Percentiles rank a stretch among this genome's conserved stretches.
These are phyloP conservation scores for Quercus rubra DNA, from an alignment of 306 rosid species.

Conservation along the genomic window DNA sequence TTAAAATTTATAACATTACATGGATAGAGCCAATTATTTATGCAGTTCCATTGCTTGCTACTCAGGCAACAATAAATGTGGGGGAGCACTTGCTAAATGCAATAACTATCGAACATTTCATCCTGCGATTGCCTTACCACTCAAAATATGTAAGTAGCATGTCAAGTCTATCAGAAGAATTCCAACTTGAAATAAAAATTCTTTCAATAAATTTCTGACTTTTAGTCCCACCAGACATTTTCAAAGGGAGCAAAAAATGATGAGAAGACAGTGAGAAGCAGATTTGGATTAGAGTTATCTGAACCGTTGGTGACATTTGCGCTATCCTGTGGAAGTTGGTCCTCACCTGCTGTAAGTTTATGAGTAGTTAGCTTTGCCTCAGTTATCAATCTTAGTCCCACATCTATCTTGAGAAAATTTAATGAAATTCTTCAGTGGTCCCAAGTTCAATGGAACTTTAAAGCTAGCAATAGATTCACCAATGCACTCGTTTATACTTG, in stretches of 20 bases:
- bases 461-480: neutral
- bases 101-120: constrained; percentile 86
- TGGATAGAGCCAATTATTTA: constrained; percentile 13
- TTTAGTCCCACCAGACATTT: constrained; percentile 45
- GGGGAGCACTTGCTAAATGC: constrained; percentile 78
- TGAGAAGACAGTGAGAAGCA: constrained; percentile 69
- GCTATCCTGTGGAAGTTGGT: constrained; percentile 96
- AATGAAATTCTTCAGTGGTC: neutral
- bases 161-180: constrained; percentile 16
- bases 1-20: neutral
- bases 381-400: neutral
- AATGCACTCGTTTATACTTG: neutral
- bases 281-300: constrained; percentile 75
- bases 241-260: constrained; percentile 59
- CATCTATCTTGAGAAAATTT: neutral
- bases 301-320: constrained; percentile 96
- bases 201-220: constrained; percentile 19
- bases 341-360: constrained; percentile 94
- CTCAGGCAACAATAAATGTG: constrained; percentile 78
- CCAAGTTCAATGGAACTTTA: neutral
- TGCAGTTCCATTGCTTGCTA: constrained; percentile 19
- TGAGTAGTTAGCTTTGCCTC: neutral
- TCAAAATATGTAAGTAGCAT: constrained; percentile 77
- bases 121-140: constrained; percentile 87
- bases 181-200: constrained; percentile 7